Percentiles rank a stretch among this genome's conserved stretches.
Evolutionary conservation across 345 rosid species (phyloP).

Genomic region (Pelargonium nanum): DNA sequence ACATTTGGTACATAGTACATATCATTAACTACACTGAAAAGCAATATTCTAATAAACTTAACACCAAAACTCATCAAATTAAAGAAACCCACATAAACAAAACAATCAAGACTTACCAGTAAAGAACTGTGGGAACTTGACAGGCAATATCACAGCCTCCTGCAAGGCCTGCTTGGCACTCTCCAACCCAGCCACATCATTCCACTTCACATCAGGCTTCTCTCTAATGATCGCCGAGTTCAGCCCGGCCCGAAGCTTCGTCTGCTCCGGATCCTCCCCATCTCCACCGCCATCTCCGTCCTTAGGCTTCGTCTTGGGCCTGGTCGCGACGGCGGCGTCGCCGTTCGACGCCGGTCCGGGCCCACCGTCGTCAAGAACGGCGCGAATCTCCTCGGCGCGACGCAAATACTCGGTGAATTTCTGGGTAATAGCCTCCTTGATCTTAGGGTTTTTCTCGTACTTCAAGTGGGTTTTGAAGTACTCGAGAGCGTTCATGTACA

Average conservation of each 20-base stretch:
- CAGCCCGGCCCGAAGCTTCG: conserved; percentile 69
- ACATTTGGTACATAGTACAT: not conserved
- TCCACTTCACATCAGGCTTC: conserved; percentile 85
- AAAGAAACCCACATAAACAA: not conserved
- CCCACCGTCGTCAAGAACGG: conserved; percentile 79
- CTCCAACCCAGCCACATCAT: conserved; percentile 89
- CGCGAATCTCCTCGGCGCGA: conserved; percentile 91
- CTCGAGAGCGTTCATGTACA: conserved; percentile 91
- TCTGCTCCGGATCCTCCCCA: conserved; percentile 75
- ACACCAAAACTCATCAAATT: too few species aligned
- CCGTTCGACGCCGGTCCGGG: conserved; percentile 61
- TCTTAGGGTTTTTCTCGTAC: conserved; percentile 92
- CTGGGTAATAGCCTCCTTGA: conserved; percentile 67
- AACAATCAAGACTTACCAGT: conserved; percentile 38
- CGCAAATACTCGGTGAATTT: conserved; percentile 85
- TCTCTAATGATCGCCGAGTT: conserved; percentile 79
- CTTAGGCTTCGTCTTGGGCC: conserved; percentile 68
- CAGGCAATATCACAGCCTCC: conserved; percentile 94
- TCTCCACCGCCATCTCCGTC: conserved; percentile 36
- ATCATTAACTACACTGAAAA: not conserved
- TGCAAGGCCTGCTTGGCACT: conserved; percentile 84
- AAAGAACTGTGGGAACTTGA: conserved; percentile 86
- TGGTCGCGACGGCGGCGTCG: conserved; percentile 64
- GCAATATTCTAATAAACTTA: too few species aligned
- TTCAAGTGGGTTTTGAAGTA: conserved; percentile 90